Evolutionary conservation across 148 eudicot genomes (phyloP).

Genomic region (Talinum fruticosum): DNA sequence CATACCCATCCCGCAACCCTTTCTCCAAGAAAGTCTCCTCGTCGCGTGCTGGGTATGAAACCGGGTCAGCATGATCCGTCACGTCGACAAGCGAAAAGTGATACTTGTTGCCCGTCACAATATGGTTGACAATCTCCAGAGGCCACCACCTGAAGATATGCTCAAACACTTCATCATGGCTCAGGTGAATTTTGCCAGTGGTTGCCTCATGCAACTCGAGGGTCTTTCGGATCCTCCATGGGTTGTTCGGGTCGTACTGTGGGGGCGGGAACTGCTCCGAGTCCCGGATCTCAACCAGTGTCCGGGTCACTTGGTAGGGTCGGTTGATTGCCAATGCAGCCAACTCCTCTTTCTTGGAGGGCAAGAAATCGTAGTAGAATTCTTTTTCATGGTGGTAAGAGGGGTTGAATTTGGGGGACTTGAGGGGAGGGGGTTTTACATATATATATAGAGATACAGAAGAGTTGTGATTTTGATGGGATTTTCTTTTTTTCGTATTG

Average conservation of each 20-base stretch:
- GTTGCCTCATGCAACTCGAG: conserved; percentile 13
- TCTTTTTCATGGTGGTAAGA: conserved; percentile 16
- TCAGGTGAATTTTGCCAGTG: conserved; percentile 21
- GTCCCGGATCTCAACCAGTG: conserved; percentile 24
- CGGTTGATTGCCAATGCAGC: not conserved
- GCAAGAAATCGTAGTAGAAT: conserved; percentile 24
- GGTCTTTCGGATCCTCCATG: conserved; percentile 23
- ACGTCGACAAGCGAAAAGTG: conserved; percentile 9
- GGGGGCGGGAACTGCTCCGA: not conserved
- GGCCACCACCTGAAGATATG: conserved; percentile 11
- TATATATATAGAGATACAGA: no score
- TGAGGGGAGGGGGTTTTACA: not conserved
- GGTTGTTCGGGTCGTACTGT: conserved; percentile 9
- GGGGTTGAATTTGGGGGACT: not conserved
- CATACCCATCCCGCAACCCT: conserved; percentile 22
- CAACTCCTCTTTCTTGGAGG: conserved; percentile 23
- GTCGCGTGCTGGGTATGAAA: conserved; percentile 23
- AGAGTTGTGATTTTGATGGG: not conserved
- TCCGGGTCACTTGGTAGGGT: conserved; percentile 17
- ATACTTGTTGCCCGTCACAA: conserved; percentile 13
- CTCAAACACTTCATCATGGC: conserved; percentile 19
- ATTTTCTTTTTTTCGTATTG: no score
- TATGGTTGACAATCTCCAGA: conserved; percentile 8
- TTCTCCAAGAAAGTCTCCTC: conserved; percentile 16
- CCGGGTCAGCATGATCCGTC: conserved; percentile 12